phyloP scores from a whole-genome alignment of 495 filamentous ascomycete genomes.

The Neurospora sublineolata region DNA sequence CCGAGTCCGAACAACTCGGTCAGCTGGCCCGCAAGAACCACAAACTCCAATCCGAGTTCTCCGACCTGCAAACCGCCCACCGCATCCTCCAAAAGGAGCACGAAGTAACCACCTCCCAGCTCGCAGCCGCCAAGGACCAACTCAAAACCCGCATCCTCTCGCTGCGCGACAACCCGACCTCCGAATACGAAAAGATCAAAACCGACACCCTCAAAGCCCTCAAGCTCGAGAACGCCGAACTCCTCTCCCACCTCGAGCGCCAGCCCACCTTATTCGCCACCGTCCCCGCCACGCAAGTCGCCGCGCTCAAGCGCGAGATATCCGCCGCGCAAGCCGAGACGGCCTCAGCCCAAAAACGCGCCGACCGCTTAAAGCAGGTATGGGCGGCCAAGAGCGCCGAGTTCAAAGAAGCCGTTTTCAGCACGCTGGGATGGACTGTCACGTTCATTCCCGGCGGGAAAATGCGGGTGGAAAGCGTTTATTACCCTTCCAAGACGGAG shows the following conservation, averaged over 20 bases:
- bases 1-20: slow-evolving; percentile 65
- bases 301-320: slow-evolving; percentile 60
- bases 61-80: slow-evolving; percentile 52
- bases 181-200: slow-evolving; percentile 72
- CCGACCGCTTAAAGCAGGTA: slow-evolving; percentile 75
- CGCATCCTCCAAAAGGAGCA: slow-evolving; percentile 64
- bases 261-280: slow-evolving; percentile 31
- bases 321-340: slow-evolving; percentile 58
- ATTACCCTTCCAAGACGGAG: slow-evolving; percentile 53
- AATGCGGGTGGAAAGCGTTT: slow-evolving; percentile 72
- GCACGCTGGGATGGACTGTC: slow-evolving; percentile 80
- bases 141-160: slow-evolving; percentile 78
- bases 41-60: slow-evolving; percentile 68
- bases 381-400: slow-evolving; percentile 80
- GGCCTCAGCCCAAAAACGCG: slow-evolving; percentile 75
- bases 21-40: slow-evolving; percentile 75
- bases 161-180: slow-evolving; percentile 80
- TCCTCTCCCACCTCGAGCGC: slow-evolving; percentile 64
- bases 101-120: slow-evolving; percentile 55
- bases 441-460: slow-evolving; percentile 90
- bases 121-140: slow-evolving; percentile 56
- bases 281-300: slow-evolving; percentile 66
- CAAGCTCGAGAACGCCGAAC: slow-evolving; percentile 70
- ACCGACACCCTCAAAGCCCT: slow-evolving; percentile 62
- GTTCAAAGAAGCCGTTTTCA: slow-evolving; percentile 86